Conservation (phyloP, 2,329 filamentous ascomycete genomes). For the Boeremia lycopersici region DNA sequence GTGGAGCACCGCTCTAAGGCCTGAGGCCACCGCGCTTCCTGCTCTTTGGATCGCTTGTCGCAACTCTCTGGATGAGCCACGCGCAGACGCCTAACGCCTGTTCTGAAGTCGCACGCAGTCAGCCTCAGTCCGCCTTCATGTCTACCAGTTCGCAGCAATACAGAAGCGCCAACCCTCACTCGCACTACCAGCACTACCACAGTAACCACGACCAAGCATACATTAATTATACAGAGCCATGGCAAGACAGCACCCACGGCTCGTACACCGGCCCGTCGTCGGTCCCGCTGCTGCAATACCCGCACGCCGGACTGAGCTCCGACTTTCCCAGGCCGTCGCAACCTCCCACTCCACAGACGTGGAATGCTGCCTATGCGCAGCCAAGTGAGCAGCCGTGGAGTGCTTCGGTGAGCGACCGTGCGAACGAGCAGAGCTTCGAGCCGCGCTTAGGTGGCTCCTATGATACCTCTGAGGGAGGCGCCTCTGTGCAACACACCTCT, state of each 20-base stretch:
- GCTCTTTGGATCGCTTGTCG: conserved; percentile 25
- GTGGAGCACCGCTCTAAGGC: conserved; percentile 26
- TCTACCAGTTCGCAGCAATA: conserved; percentile 40
- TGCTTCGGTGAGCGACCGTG: conserved; percentile 16
- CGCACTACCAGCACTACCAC: conserved; percentile 36
- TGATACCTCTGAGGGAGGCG: conserved; percentile 23
- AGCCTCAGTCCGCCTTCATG: conserved; percentile 35
- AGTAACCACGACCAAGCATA: conserved; percentile 29
- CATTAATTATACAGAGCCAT: conserved; percentile 27
- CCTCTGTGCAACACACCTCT: conserved; percentile 26
- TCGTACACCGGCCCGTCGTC: conserved; percentile 33
- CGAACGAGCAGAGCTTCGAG: conserved; percentile 15
- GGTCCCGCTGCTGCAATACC: conserved; percentile 33
- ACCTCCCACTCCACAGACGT: conserved; percentile 24
- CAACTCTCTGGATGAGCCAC: conserved; percentile 29
- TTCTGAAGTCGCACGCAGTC: conserved; percentile 31
- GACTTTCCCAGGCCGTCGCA: conserved; percentile 33
- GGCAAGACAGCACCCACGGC: conserved; percentile 30
- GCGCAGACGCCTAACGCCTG: conserved; percentile 21
- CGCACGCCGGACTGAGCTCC: conserved; percentile 25
- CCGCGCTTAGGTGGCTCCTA: conserved; percentile 20
- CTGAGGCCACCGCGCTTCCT: conserved; percentile 26
- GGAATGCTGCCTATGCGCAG: conserved; percentile 27
- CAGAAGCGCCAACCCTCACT: conserved; percentile 34
- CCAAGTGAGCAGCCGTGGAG: conserved; percentile 27